Conservation (phyloP, 768 basidiomycete species). For the Hydnomerulius pinastri region DNA sequence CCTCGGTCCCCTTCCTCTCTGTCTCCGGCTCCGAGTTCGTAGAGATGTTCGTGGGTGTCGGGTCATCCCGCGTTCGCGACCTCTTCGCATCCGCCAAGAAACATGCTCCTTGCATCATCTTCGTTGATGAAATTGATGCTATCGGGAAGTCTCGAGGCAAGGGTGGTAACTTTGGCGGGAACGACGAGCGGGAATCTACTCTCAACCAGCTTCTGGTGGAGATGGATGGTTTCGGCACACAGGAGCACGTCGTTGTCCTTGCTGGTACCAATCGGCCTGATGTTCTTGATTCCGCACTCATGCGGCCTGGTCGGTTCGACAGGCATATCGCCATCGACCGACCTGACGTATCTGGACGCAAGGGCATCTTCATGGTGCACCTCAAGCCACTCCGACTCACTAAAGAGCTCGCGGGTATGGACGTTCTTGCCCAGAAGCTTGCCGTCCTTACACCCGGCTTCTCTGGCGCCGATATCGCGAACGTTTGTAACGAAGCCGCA, state of each 20-base stretch:
- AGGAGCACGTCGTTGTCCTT: constrained; percentile 94
- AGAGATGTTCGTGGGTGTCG: constrained; percentile 99
- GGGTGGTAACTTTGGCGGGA: constrained; percentile 81
- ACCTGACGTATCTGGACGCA: constrained; percentile 91
- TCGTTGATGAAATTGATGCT: constrained; percentile 99
- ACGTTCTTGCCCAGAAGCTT: constrained; percentile 83
- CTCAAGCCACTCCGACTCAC: constrained; percentile 79
- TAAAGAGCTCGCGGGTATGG: constrained; percentile 47
- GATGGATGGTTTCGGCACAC: constrained; percentile 99
- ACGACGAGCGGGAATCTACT: constrained; percentile 97
- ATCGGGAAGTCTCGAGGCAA: constrained; percentile 93
- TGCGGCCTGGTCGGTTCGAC: constrained; percentile 98
- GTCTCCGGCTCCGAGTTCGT: constrained; percentile 99
- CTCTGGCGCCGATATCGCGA: constrained; percentile 98
- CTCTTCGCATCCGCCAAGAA: constrained; percentile 98
- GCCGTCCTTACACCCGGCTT: constrained; percentile 97
- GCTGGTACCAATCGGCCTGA: constrained; percentile 97
- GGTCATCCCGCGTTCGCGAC: constrained; percentile 95
- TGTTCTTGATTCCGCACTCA: constrained; percentile 91
- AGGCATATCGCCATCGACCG: constrained; percentile 94
- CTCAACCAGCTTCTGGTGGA: constrained; percentile 97
- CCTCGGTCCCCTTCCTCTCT: constrained; percentile 95
- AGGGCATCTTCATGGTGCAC: constrained; percentile 93
- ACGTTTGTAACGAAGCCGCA: constrained; percentile 98
- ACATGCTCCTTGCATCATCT: constrained; percentile 97